Evolutionary conservation across 2,329 filamentous ascomycete species (phyloP).

Genomic region (Colletotrichum chlorophyti): DNA sequence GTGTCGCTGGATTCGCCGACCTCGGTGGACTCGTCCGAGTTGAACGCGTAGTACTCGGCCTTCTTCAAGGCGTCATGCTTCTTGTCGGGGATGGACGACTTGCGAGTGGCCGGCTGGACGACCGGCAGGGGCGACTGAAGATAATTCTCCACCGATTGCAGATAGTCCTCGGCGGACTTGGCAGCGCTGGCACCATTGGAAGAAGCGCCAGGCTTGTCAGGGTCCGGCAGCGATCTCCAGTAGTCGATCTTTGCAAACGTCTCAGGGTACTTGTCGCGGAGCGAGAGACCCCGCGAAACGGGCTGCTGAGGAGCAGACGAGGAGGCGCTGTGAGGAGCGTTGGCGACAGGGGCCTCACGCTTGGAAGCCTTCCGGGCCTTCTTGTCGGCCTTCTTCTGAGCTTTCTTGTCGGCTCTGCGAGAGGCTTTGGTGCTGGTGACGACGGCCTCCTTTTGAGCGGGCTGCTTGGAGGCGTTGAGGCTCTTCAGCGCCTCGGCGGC

Average conservation of each 20-base stretch:
- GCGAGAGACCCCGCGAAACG: not conserved
- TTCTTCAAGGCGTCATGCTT: too few species aligned
- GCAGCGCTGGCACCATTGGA: too few species aligned
- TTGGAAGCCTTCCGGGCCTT: constrained; percentile 7
- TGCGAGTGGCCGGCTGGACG: too few species aligned
- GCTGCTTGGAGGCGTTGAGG: not conserved
- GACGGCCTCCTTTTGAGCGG: not conserved
- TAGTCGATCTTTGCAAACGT: constrained; percentile 16
- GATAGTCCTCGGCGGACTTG: not conserved
- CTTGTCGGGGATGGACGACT: too few species aligned
- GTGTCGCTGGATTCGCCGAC: too few species aligned
- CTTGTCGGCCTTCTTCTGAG: constrained; percentile 19
- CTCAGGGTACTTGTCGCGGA: constrained; percentile 16
- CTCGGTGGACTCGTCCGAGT: too few species aligned
- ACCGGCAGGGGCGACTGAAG: too few species aligned
- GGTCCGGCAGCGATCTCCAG: constrained; percentile 1
- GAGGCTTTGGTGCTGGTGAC: constrained; percentile 4
- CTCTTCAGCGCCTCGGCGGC: not conserved
- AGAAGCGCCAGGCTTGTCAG: not conserved
- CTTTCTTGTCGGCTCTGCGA: constrained; percentile 18
- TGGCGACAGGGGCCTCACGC: not conserved
- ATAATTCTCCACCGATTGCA: too few species aligned
- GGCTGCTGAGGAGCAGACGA: not conserved
- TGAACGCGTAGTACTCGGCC: too few species aligned
- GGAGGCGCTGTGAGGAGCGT: not conserved